These are phyloP conservation scores for Metarhizium rileyi DNA, from an alignment of 2,329 filamentous ascomycete genomes.

Conservation along the genomic window DNA sequence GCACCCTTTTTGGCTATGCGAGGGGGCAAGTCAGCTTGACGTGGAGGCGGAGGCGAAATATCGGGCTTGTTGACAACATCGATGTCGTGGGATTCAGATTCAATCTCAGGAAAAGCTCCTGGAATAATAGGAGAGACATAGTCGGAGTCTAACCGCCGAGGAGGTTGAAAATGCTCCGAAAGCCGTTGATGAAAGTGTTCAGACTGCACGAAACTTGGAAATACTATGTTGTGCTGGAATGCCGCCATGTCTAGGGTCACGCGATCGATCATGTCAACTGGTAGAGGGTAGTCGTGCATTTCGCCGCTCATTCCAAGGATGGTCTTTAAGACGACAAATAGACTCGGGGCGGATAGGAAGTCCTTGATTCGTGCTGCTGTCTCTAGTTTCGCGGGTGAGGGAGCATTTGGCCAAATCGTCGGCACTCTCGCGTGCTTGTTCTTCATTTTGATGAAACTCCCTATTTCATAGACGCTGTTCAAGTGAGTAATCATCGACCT, in stretches of 20 bases:
- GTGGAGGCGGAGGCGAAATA: not conserved
- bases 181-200: slow-evolving; percentile 15
- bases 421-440: slow-evolving; percentile 16
- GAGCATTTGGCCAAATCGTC: slow-evolving; percentile 13
- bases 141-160: slow-evolving; percentile 11
- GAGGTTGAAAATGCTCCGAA: slow-evolving; percentile 13
- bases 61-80: not conserved
- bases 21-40: not conserved
- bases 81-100: slow-evolving; percentile 3
- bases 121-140: slow-evolving; percentile 12
- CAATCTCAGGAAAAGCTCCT: slow-evolving; percentile 17
- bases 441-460: slow-evolving; percentile 17
- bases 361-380: slow-evolving; percentile 13
- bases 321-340: slow-evolving; percentile 16
- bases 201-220: slow-evolving; percentile 20
- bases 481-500: slow-evolving; percentile 12
- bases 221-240: slow-evolving; percentile 15
- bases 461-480: slow-evolving; percentile 18
- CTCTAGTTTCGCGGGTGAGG: slow-evolving; percentile 8
- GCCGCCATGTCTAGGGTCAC: slow-evolving; percentile 22
- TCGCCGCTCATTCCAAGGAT: slow-evolving; percentile 12
- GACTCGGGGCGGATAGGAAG: slow-evolving; percentile 18
- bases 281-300: slow-evolving; percentile 7
- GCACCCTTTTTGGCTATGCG: slow-evolving; percentile 3
- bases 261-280: slow-evolving; percentile 15